phyloP scores from a whole-genome alignment of 2,329 filamentous ascomycete species.

The Fusarium sp. region DNA sequence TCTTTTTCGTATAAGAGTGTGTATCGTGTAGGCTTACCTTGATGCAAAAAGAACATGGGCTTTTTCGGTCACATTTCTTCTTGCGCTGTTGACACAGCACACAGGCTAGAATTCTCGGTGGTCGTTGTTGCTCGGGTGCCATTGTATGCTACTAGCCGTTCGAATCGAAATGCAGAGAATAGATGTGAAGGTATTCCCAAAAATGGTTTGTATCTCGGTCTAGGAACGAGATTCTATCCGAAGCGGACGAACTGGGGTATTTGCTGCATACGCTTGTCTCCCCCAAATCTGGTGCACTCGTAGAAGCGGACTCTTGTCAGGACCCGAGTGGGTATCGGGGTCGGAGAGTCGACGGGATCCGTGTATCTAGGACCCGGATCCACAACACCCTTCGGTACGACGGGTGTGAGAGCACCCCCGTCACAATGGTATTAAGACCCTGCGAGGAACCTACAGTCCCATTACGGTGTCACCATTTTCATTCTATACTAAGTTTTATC shows the following conservation, averaged over 20 bases:
- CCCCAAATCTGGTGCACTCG: background rate
- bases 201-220: background rate
- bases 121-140: conserved; percentile 15
- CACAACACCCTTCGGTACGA: conserved; percentile 14
- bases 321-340: conserved; percentile 22
- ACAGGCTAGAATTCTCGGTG: conserved; percentile 23
- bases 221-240: background rate
- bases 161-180: background rate
- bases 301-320: conserved; percentile 9
- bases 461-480: background rate
- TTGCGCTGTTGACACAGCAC: conserved; percentile 34
- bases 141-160: background rate
- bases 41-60: conserved; percentile 31
- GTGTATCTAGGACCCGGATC: conserved; percentile 8
- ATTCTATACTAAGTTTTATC: background rate
- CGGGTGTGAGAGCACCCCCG: conserved; percentile 12
- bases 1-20: background rate
- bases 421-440: conserved; percentile 23
- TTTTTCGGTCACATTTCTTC: conserved; percentile 35
- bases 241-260: conserved; percentile 14
- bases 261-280: conserved; percentile 8
- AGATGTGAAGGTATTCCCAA: background rate
- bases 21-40: conserved; percentile 5
- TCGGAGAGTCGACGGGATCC: conserved; percentile 28
- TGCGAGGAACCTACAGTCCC: background rate